Conservation (phyloP, 768 basidiomycete species). For the Agaricus sinodeliciosus region DNA sequence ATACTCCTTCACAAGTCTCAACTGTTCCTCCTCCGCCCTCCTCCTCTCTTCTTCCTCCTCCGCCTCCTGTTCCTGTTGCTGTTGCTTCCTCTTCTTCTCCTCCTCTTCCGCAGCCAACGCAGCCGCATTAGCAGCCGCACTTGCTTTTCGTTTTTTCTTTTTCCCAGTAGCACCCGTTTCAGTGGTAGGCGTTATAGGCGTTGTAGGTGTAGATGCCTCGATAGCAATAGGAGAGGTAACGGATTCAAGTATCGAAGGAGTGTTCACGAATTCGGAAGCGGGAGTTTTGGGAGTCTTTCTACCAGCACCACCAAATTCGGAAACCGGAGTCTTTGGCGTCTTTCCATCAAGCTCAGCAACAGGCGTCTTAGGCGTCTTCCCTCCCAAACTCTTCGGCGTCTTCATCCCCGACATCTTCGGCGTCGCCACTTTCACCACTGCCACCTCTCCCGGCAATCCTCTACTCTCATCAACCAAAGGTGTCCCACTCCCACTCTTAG, state of each 20-base stretch:
- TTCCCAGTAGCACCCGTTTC: constrained; percentile 14
- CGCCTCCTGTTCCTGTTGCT: constrained; percentile 4
- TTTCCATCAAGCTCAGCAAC: not conserved
- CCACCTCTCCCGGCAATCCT: too few species aligned
- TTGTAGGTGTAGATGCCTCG: constrained; percentile 10
- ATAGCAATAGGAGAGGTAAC: constrained; percentile 10
- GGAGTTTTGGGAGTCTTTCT: constrained; percentile 2
- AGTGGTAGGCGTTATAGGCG: not conserved
- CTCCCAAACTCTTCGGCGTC: not conserved
- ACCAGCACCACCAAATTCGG: not conserved
- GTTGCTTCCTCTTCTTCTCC: constrained; percentile 12
- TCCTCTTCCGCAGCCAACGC: constrained; percentile 13
- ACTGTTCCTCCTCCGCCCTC: constrained; percentile 6
- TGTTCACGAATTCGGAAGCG: not conserved
- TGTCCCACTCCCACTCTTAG: not conserved
- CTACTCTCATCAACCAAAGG: too few species aligned
- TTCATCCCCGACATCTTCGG: constrained; percentile 6
- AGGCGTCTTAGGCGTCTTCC: not conserved
- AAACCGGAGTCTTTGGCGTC: not conserved
- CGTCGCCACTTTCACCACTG: not conserved
- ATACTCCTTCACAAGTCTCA: constrained; percentile 7
- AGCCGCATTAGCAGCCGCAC: constrained; percentile 12
- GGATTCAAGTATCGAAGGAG: not conserved
- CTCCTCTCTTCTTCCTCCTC: constrained; percentile 7
- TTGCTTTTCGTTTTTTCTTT: constrained; percentile 21